A percentile compares a stretch with the other conserved stretches of the same genome.
These are phyloP conservation scores for Fraxinus xanthoxyloides DNA, from an alignment of 305 asterid genomes.

Conservation along the genomic window DNA sequence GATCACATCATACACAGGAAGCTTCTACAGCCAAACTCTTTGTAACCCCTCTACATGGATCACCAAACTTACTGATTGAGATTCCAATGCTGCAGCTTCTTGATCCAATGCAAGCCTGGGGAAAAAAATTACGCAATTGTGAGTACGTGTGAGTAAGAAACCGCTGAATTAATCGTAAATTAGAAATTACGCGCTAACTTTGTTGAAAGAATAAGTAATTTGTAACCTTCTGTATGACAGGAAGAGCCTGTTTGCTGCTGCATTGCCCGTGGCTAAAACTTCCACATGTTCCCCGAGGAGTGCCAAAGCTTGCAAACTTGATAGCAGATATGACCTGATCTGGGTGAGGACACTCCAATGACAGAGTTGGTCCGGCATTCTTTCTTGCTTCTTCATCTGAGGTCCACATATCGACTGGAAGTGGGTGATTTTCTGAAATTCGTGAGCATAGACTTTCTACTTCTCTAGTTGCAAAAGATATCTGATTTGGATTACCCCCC, in stretches of 20 bases:
- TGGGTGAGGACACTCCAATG: conserved; percentile 62
- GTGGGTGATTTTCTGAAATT: conserved; percentile 70
- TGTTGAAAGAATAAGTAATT: not conserved
- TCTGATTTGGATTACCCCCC: conserved; percentile 83
- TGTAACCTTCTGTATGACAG: conserved; percentile 63
- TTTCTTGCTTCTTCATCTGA: conserved; percentile 38
- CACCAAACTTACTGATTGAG: conserved; percentile 60
- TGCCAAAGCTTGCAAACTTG: conserved; percentile 88
- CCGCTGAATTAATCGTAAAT: not conserved
- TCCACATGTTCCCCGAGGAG: conserved; percentile 84
- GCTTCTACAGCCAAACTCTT: conserved; percentile 91
- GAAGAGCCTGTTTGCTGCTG: conserved; percentile 60
- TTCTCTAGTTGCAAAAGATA: conserved; percentile 64
- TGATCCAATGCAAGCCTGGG: conserved; percentile 86
- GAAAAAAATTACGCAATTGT: not conserved
- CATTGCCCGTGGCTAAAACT: conserved; percentile 81
- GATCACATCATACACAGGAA: conserved; percentile 53
- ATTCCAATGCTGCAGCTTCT: conserved; percentile 71
- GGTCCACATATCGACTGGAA: conserved; percentile 73
- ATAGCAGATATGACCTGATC: conserved; percentile 73
- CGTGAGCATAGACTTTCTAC: conserved; percentile 60
- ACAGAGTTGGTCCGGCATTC: conserved; percentile 46
- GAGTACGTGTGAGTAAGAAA: not conserved
- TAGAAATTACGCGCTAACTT: not conserved
- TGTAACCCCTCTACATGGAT: conserved; percentile 65